Conservation (phyloP, 257 asterid species). For the Ilex aquifolium region DNA sequence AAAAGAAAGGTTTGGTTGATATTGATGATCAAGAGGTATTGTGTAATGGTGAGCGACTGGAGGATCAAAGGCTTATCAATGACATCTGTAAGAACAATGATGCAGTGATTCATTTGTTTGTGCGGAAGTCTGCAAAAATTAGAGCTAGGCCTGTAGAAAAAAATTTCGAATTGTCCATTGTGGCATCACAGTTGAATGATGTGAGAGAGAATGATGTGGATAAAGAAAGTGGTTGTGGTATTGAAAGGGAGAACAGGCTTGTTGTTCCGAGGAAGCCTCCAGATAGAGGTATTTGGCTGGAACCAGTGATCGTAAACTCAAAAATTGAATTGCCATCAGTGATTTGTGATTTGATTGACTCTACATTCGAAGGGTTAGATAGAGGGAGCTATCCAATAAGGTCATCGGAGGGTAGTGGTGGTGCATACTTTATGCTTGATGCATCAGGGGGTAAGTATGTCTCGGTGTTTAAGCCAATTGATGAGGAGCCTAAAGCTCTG, state of each 20-base stretch:
- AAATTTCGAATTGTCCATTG: conserved; percentile 20
- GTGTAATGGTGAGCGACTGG: conserved; percentile 15
- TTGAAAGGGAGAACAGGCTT: conserved; percentile 3
- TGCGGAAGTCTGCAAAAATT: conserved; percentile 20
- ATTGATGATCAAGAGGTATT: conserved; percentile 25
- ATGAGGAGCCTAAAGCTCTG: conserved; percentile 23
- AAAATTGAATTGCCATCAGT: conserved; percentile 17
- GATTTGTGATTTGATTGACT: conserved; percentile 16
- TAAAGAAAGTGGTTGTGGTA: conserved; percentile 3
- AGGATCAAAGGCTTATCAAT: conserved; percentile 20
- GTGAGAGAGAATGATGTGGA: conserved; percentile 10
- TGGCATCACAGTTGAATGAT: conserved; percentile 14
- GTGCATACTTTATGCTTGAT: conserved; percentile 18
- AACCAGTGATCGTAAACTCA: conserved; percentile 23
- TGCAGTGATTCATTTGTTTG: conserved; percentile 26
- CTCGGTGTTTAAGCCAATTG: conserved; percentile 21
- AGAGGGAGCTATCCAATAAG: conserved; percentile 16
- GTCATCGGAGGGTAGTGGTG: conserved; percentile 19
- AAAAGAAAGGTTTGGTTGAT: conserved; percentile 9
- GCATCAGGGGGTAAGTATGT: conserved; percentile 18
- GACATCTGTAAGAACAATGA: conserved; percentile 24
- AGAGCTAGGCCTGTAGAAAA: conserved; percentile 25
- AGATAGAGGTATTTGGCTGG: conserved; percentile 18
- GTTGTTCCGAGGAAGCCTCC: conserved; percentile 16
- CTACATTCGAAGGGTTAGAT: conserved; percentile 21